These are phyloP conservation scores for Pholiota microspora DNA, from an alignment of 768 basidiomycete species.

Conservation along the genomic window DNA sequence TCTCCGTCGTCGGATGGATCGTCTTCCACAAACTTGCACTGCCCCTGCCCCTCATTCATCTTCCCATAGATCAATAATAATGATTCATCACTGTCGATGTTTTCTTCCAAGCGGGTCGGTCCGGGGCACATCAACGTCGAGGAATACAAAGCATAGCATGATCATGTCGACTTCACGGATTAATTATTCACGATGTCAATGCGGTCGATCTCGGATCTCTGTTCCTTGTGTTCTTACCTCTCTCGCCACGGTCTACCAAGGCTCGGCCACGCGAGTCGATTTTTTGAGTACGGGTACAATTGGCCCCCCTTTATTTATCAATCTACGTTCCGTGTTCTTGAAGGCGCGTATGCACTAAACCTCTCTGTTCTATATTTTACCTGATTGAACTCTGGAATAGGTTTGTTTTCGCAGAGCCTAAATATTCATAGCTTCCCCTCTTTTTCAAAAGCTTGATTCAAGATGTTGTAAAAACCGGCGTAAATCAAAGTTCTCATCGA, in stretches of 20 bases:
- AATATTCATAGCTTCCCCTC: too few species aligned
- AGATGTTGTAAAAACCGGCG: too few species aligned
- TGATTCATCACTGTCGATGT: too few species aligned
- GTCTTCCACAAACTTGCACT: too few species aligned
- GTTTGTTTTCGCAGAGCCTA: too few species aligned
- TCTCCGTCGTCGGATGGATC: not conserved
- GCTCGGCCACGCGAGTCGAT: not conserved
- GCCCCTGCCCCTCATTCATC: not conserved
- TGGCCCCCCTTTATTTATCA: not conserved
- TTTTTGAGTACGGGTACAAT: not conserved
- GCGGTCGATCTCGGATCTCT: slow-evolving; percentile 1
- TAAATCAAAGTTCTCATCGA: too few species aligned
- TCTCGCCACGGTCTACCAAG: slow-evolving; percentile 6
- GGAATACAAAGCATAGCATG: not conserved
- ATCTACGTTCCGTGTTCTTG: too few species aligned
- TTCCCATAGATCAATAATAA: not conserved
- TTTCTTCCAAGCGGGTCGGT: not conserved
- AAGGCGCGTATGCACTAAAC: too few species aligned
- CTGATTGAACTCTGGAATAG: too few species aligned
- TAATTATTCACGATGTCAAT: not conserved
- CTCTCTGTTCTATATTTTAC: too few species aligned
- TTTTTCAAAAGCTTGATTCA: too few species aligned
- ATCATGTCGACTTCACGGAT: not conserved
- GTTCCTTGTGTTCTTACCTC: not conserved
- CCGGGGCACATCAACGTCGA: not conserved